Base-by-base conservation (phyloP, 2,329 filamentous ascomycete species). In the Dactylellina parvicollis region DNA sequence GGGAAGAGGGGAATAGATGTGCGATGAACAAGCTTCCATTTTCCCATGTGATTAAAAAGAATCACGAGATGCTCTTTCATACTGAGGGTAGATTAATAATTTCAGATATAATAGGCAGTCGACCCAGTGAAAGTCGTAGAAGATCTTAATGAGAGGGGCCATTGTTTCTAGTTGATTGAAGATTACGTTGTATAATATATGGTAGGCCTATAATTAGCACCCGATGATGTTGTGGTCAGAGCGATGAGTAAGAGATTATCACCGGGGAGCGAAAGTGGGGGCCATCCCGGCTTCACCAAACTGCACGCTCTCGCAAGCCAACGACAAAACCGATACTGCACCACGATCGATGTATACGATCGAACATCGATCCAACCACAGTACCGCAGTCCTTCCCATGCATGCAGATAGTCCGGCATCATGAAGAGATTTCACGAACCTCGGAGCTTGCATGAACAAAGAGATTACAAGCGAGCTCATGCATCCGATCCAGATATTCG, bases 81-180 rank as follows among this genome's bases (percentile, higher is more conserved):
- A 10, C 10, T 7, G 22, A 9, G 14, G 22, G 22, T 16, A 7
- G 12, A 44, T 24, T 32, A 18, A 30, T 18, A 14, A 54, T 44
- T n/a, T 57, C 32, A 57, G 34, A 22, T 36, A 22, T 24, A 12
- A 47, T 34, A 60, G 56, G 34, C 52, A 56, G 34, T 42, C 38
- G 40, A n/a, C 40, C 4, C 40, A 22, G 9, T 44, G 16, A 44
- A 44, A 34, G 47, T n/a, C n/a, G n/a, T n/a, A n/a, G 47, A 18
- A 12, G 20, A 38, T 20, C 10, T 30, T 57, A 44, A 32, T 34
- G 12, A 66, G 40, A 1, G 26, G 8, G 30, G 28, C 12, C 10
- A 3, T 16, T 20, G 56, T 70, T 70, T 70, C 65, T 44, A 22
- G 30, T 61, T 57, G 56, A 70, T 70, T 62, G 47, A 16, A 34